These are phyloP conservation scores for Sporothrix curviconia DNA, from an alignment of 2,329 filamentous ascomycete species.

Conservation along the genomic window DNA sequence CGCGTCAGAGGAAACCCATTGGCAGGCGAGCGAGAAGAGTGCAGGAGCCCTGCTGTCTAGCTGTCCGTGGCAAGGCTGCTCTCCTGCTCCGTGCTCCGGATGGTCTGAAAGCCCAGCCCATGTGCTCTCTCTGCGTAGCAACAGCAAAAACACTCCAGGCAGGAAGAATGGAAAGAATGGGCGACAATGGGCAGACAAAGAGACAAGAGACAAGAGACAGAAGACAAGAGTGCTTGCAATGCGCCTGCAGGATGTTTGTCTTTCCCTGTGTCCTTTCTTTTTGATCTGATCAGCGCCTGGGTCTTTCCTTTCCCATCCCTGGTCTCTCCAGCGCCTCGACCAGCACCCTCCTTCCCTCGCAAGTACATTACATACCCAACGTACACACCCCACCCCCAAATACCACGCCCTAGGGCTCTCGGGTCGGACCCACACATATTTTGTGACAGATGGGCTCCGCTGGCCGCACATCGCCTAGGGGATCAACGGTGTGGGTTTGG, in stretches of 20 bases:
- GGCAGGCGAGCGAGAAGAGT: no score
- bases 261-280: constrained; percentile 3
- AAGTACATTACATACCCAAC: background rate
- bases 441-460: constrained; percentile 45
- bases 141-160: background rate
- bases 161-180: background rate
- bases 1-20: no score
- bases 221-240: no score
- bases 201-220: no score
- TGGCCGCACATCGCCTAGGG: constrained; percentile 36
- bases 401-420: constrained; percentile 18
- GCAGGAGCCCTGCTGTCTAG: no score
- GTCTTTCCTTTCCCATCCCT: constrained; percentile 21
- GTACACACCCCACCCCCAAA: constrained; percentile 6
- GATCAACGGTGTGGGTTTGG: constrained; percentile 35
- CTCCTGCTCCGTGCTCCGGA: constrained; percentile 3
- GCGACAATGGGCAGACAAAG: no score
- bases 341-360: background rate
- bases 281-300: constrained; percentile 24
- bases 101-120: background rate
- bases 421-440: constrained; percentile 44
- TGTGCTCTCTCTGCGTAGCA: no score
- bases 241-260: no score
- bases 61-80: no score
- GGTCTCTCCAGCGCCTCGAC: constrained; percentile 6